Base-by-base conservation (phyloP, 805 yeast species). In the Groenewaldozyma salmanticensis region DNA sequence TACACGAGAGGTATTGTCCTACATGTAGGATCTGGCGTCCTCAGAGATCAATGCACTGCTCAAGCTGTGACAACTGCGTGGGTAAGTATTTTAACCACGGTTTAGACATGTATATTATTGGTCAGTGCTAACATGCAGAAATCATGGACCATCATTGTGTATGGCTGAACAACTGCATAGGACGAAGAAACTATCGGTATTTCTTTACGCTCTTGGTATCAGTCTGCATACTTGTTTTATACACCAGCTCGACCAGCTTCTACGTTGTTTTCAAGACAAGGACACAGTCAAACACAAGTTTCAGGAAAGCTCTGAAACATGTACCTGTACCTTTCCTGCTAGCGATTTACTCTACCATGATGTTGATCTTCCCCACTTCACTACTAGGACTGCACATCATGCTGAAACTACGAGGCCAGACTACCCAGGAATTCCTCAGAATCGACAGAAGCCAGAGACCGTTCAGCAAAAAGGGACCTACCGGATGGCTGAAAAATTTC, bases 1-100 rank as follows among this genome's bases (percentile, higher is more conserved):
- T 75, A 0, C 52, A 61, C 3, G 64, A 75, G 19, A 74, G 74
- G 50, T 79, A 79, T 55, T 80, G 88, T 51, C 37, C 71, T 1
- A 68, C 79, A 0, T 84, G 95, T 53, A 61, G 72, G 22, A 68
- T 77, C 33, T 83, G 94, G 90, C 60, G 90, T 48, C 80, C 86
- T 6, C 84, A 87, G 1, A 61, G 94, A 40, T 62, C 87, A 1
- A 74, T 80, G 42, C 95, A 84, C 58, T 84, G 95, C 53, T 67
- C 78, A 1, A 65, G 66, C 2, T 84, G 95, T 60, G 75, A 74
- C 46, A 65, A 66, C 5, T 85, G 95, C 53, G 65, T 82, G 16
- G 39, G 39, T 36, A 36, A 5, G 39, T 21, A 20, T 36, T n/a
- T n/a, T n/a, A n/a, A n/a, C n/a, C n/a, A n/a, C n/a, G n/a, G n/a